Evolutionary conservation across 192 early-diverging fungal species (phyloP), one percentile per base, ranked within the genome.

Genomic region (Podila horticola): DNA sequence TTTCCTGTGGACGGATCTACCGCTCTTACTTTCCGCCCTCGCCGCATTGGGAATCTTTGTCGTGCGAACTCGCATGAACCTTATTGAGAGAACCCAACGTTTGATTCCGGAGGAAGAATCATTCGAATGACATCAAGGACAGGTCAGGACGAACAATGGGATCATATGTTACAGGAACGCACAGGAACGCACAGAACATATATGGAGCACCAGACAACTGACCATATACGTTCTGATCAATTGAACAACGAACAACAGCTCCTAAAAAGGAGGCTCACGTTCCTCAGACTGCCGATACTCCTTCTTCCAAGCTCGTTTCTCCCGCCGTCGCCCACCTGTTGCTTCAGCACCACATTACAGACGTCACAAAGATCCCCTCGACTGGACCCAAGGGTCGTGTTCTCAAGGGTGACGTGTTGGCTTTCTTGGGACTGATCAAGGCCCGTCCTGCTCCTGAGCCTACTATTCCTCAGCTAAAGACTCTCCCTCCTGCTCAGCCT

Each of bases 371-470:
- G 33, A 88, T 90, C 55, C 82, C 82, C 41, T 79, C 88, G 58
- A 85, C 93, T 83, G 88, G 91, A 63, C 89, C 88, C 61, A 85
- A 90, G 89, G 93, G 93, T 12, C 77, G 77, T 28, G 83, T 94
- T 41, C 84, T 94, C 57, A 94, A 94, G 84, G 93, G 93, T 55
- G 93, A 94, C 66, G 91, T 94, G 0, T 77, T 94, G 26, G 85
- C 82, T 19, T 91, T 90, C 75, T 71, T 94, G 72, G 89, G 88
- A 26, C 72, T 87, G 58, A 91, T 90, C 70, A 74, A 84, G 30
- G 67, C 84, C 30, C 74, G 82, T 28, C 85, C 88, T 31, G 84
- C 85, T 12, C 86, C 88, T 17, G 81, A 84, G 30, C 82, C 84
- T 19, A 86, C 72, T 15, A 77, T 79, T 28, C 81, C 86, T 72